phyloP scores from a whole-genome alignment of 768 basidiomycete genomes.

The Jaapia argillacea region DNA sequence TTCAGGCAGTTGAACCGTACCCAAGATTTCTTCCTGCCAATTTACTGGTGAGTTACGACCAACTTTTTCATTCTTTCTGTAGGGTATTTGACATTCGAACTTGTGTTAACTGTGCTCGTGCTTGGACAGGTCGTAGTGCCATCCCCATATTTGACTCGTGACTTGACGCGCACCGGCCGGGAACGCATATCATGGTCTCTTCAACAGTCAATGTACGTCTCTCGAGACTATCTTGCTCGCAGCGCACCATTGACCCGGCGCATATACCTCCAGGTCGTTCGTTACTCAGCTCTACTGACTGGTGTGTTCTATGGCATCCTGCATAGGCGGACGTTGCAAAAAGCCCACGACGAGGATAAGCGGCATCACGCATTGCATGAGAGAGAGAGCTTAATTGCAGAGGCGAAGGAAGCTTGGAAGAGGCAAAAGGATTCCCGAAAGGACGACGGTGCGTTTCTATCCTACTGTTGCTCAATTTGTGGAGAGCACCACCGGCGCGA shows the following conservation, averaged over 20 bases:
- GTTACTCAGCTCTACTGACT: constrained; percentile 82
- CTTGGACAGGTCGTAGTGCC: no score
- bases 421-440: constrained; percentile 55
- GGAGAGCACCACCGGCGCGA: neutral
- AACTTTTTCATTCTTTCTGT: no score
- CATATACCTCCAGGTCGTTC: constrained; percentile 60
- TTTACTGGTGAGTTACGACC: no score
- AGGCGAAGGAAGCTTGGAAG: constrained; percentile 88
- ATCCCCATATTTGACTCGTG: no score
- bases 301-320: constrained; percentile 89
- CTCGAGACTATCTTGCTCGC: neutral
- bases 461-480: constrained; percentile 1
- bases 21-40: no score
- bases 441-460: constrained; percentile 40
- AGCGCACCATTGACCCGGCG: neutral
- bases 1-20: no score
- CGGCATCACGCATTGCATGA: constrained; percentile 63
- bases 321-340: constrained; percentile 86
- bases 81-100: no score
- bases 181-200: constrained; percentile 43
- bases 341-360: constrained; percentile 67
- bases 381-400: constrained; percentile 65
- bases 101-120: no score
- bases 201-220: constrained; percentile 67
- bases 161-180: neutral